Evolutionary conservation across 768 basidiomycete genomes (phyloP).

Genomic region (Xerocomus spinulosus): DNA sequence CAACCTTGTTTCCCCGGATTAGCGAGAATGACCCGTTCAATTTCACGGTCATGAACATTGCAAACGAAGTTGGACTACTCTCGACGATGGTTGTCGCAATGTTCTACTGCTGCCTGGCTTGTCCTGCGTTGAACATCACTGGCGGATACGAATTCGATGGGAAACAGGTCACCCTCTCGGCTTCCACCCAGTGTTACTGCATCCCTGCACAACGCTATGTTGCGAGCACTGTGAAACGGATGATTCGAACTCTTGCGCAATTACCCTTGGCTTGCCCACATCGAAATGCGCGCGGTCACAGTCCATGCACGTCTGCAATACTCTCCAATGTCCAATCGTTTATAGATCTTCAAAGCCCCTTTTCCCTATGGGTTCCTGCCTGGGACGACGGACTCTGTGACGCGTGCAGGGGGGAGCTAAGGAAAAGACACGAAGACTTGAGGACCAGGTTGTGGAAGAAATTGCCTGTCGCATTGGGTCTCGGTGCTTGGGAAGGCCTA

Average conservation of each 20-base stretch:
- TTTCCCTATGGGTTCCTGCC: background rate
- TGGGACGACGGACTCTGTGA: slow-evolving; percentile 7
- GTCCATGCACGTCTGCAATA: background rate
- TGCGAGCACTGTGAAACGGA: background rate
- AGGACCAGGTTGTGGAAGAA: slow-evolving; percentile 1
- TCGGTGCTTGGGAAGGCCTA: slow-evolving; percentile 6
- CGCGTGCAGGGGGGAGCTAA: background rate
- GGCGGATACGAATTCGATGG: slow-evolving; percentile 10
- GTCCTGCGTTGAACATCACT: slow-evolving; percentile 1
- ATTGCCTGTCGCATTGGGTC: slow-evolving; percentile 2
- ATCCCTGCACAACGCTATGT: slow-evolving; percentile 2
- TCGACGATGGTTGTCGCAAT: background rate
- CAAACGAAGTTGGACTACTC: slow-evolving; percentile 9
- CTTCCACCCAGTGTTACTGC: background rate
- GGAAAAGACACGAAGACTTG: background rate
- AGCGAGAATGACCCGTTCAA: slow-evolving; percentile 9
- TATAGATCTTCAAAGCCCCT: background rate
- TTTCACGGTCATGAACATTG: slow-evolving; percentile 14
- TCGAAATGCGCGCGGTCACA: background rate
- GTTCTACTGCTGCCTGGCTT: slow-evolving; percentile 6
- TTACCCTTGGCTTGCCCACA: background rate
- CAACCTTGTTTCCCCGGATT: slow-evolving; percentile 3
- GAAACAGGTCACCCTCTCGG: background rate
- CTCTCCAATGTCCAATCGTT: background rate
- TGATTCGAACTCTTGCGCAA: background rate